Evolutionary conservation across 305 asterid species (phyloP), one percentile per base, ranked within the genome.

Genomic region (Coffea humblotiana): DNA sequence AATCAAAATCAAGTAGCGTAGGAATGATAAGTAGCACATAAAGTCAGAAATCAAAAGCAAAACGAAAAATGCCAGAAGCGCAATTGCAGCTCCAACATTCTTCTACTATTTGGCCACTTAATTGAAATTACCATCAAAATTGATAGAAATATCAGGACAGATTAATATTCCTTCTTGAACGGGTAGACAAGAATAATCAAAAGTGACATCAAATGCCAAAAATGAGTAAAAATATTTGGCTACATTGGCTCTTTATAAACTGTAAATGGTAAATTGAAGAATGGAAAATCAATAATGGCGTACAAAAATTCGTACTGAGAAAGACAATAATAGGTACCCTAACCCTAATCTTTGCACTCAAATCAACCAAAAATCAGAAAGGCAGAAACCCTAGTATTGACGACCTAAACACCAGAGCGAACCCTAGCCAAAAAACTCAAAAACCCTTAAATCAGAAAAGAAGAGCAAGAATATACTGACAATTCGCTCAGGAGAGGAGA

Each of bases 401-500:
- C 4, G 80, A 66, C 60, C 14, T 27, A 25, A 64, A 27, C 68
- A 65, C 43, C 13, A 48, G 3, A 45, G 37, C n/a, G 16, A 43
- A 47, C 10, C 13, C 21, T 58, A 47, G 27, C 37, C 25, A 72
- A 43, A 13, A 4, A 71, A 21, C 37, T 16, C 11, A 43, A 71
- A 32, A 43, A 61, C 15, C 71, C 78, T 61, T 43, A 43, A 58
- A n/a, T 40, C 16, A 1, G 60, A 8, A 29, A 23, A 40, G 15
- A 7, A 43, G 4, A 47, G 71, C 8, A 45, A 40, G 70, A 79
- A 27, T 67, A 60, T 43, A 77, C 86, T 90, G 77, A 94, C 99
- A 88, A 95, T 89, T 77, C 98, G 99, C 86, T 95, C 98, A 18
- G 94, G 87, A 29, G 96, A 86, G 75, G 89, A 81, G 13, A 80